These are phyloP conservation scores for Rhododendron vialii DNA, from an alignment of 148 eudicot species.

Conservation along the genomic window DNA sequence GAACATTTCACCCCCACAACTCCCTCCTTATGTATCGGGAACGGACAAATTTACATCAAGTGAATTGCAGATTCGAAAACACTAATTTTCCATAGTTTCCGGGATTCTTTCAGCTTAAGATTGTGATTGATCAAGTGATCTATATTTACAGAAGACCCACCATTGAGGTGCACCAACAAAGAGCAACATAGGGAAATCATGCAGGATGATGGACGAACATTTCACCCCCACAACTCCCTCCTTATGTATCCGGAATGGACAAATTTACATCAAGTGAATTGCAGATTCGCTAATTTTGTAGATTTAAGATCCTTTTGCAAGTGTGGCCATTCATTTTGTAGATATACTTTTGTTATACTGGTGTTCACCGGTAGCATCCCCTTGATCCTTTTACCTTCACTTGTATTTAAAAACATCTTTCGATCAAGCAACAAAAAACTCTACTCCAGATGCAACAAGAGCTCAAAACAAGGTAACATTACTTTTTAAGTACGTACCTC, in stretches of 20 bases:
- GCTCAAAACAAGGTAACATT: neutral
- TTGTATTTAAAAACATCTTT: neutral
- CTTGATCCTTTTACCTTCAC: neutral
- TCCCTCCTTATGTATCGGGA: neutral
- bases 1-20: neutral
- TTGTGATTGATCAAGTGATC: too few relatives aligned
- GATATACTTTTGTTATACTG: neutral
- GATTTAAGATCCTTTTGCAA: neutral
- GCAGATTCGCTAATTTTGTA: neutral
- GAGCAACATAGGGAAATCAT: neutral
- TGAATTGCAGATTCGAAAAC: neutral
- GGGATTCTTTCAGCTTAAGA: too few relatives aligned
- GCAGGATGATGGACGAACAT: neutral
- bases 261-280: neutral
- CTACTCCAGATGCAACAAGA: neutral
- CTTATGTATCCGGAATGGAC: neutral
- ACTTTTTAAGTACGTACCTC: slow-evolving; percentile 59
- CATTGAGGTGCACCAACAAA: neutral
- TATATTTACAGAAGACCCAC: neutral
- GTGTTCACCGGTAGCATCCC: neutral
- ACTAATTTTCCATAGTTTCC: too few relatives aligned
- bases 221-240: neutral
- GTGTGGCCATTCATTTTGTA: neutral
- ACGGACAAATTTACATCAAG: neutral
- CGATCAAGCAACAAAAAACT: neutral